A percentile compares a stretch with the other conserved stretches of the same genome.
phyloP scores from a whole-genome alignment of 805 yeast species.

The Teunomyces barrocoloradensis region DNA sequence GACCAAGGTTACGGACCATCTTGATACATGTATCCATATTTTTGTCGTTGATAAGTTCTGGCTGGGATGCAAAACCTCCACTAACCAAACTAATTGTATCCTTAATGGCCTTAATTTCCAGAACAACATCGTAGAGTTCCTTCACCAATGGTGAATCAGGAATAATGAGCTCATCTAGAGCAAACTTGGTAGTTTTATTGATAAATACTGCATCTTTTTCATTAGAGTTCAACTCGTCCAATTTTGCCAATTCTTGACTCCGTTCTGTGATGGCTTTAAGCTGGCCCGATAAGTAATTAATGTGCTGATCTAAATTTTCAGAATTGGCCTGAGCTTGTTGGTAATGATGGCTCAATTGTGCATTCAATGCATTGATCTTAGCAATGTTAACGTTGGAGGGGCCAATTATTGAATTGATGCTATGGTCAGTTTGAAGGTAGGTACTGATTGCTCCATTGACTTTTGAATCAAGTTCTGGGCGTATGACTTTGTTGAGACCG shows the following conservation, averaged over 20 bases:
- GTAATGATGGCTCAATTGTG: conserved; percentile 34
- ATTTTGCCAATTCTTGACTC: conserved; percentile 22
- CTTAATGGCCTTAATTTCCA: conserved; percentile 67
- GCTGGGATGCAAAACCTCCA: conserved; percentile 39
- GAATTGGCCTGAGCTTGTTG: conserved; percentile 37
- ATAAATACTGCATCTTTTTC: conserved; percentile 17
- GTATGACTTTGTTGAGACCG: background rate
- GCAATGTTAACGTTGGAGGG: conserved; percentile 7
- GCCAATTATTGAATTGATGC: conserved; percentile 3
- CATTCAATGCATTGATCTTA: conserved; percentile 27
- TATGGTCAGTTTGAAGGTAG: background rate
- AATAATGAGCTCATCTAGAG: conserved; percentile 34
- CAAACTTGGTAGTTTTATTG: conserved; percentile 10
- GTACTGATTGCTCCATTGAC: background rate
- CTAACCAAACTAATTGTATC: conserved; percentile 63
- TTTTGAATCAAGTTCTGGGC: background rate
- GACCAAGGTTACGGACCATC: conserved; percentile 32
- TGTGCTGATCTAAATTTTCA: conserved; percentile 28
- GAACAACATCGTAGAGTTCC: conserved; percentile 62
- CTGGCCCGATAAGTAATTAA: conserved; percentile 26
- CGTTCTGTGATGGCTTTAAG: conserved; percentile 18
- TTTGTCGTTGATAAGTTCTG: conserved; percentile 33
- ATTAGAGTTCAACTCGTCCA: conserved; percentile 24
- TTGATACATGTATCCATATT: conserved; percentile 35
- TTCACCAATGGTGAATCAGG: conserved; percentile 38